Percentiles rank a stretch among this genome's conserved stretches.
Evolutionary conservation across 805 yeast species (phyloP).

Genomic region (Kuraishia capsulata): DNA sequence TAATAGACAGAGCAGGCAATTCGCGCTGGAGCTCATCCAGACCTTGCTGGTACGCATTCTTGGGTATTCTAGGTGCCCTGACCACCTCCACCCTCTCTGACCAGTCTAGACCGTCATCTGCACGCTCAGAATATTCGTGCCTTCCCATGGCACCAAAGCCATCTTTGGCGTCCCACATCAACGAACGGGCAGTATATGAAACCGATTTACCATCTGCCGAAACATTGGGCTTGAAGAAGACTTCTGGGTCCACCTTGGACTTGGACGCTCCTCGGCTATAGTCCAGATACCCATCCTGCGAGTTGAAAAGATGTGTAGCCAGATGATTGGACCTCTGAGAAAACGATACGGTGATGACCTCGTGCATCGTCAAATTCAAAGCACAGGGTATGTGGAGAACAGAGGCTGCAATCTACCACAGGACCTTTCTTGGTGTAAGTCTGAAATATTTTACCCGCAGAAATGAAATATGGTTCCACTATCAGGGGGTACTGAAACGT

Average conservation of each 20-base stretch:
- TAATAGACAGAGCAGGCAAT: slow-evolving; percentile 23
- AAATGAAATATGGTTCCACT: too few relatives aligned
- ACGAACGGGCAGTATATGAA: slow-evolving; percentile 72
- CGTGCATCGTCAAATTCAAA: too few relatives aligned
- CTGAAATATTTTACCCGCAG: too few relatives aligned
- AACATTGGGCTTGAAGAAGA: slow-evolving; percentile 35
- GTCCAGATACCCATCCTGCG: slow-evolving; percentile 62
- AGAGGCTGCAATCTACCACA: too few relatives aligned
- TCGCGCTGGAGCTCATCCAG: slow-evolving; percentile 39
- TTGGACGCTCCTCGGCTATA: slow-evolving; percentile 25
- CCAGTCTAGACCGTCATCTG: slow-evolving; percentile 7
- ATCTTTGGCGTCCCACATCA: slow-evolving; percentile 72
- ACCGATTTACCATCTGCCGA: slow-evolving; percentile 31
- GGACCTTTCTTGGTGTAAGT: too few relatives aligned
- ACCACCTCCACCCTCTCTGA: slow-evolving; percentile 20
- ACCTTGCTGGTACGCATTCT: slow-evolving; percentile 54
- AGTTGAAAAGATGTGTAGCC: slow-evolving; percentile 73
- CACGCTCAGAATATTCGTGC: slow-evolving; percentile 32
- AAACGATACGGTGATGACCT: slow-evolving; percentile 60
- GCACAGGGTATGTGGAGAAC: too few relatives aligned
- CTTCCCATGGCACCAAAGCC: slow-evolving; percentile 67
- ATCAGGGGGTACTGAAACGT: too few relatives aligned
- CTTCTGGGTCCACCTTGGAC: slow-evolving; percentile 29
- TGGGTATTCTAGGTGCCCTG: slow-evolving; percentile 24
- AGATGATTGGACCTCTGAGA: slow-evolving; percentile 71